These are phyloP conservation scores for Thymus quinquecostatus DNA, from an alignment of 257 asterid genomes.

Conservation along the genomic window DNA sequence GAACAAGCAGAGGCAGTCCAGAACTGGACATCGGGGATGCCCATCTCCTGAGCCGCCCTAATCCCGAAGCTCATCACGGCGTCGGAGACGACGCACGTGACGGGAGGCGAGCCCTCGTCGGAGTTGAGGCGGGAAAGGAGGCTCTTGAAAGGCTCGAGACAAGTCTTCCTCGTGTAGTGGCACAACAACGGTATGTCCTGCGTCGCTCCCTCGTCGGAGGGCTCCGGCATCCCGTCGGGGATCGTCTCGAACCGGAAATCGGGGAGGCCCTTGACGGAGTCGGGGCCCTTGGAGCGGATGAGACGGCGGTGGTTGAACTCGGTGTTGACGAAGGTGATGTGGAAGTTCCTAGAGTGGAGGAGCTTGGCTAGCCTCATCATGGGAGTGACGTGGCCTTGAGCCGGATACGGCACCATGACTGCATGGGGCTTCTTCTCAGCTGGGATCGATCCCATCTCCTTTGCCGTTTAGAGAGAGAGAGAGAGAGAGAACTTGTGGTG, in stretches of 20 bases:
- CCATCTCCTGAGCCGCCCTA: conserved; percentile 31
- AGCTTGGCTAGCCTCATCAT: conserved; percentile 36
- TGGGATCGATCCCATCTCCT: neutral
- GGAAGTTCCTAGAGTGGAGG: conserved; percentile 37
- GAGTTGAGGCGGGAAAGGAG: conserved; percentile 25
- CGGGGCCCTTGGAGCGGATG: conserved; percentile 33
- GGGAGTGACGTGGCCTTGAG: conserved; percentile 40
- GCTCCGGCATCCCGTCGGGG: conserved; percentile 33
- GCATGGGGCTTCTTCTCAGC: conserved; percentile 30
- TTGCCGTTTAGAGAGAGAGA: neutral
- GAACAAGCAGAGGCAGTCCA: conserved; percentile 40
- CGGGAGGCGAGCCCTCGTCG: conserved; percentile 16
- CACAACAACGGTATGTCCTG: conserved; percentile 27
- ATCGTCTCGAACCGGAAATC: conserved; percentile 37
- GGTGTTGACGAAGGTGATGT: conserved; percentile 40
- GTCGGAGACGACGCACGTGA: conserved; percentile 32
- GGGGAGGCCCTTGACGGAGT: conserved; percentile 31
- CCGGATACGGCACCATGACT: conserved; percentile 37
- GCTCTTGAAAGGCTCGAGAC: conserved; percentile 20
- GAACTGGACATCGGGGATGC: conserved; percentile 28
- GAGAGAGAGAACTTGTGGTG: neutral
- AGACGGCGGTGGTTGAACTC: conserved; percentile 42
- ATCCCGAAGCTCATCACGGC: conserved; percentile 36
- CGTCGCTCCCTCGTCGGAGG: conserved; percentile 32
- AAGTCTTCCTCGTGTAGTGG: conserved; percentile 19